phyloP scores from a whole-genome alignment of 2,329 filamentous ascomycete species.

The Thielaviopsis musarum region DNA sequence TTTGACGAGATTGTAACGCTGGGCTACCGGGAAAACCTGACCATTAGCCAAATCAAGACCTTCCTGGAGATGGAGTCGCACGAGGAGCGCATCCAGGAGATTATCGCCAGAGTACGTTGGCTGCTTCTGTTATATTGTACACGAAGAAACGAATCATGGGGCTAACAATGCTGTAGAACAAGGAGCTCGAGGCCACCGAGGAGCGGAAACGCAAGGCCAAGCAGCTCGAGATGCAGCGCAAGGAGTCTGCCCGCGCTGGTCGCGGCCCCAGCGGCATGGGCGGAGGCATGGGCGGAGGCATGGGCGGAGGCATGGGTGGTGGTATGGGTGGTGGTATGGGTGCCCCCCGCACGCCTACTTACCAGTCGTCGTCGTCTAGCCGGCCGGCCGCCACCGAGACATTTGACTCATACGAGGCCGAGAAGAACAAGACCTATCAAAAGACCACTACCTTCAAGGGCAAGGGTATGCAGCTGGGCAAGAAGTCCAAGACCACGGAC shows the following conservation, averaged over 20 bases:
- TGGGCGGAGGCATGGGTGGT: slow-evolving; percentile 3
- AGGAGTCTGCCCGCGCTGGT: slow-evolving; percentile 71
- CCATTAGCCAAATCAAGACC: slow-evolving; percentile 93
- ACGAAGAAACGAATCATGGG: slow-evolving; percentile 3
- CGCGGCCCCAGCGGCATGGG: slow-evolving; percentile 29
- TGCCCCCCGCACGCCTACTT: slow-evolving; percentile 59
- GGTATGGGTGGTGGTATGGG: slow-evolving; percentile 4
- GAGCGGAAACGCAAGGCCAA: slow-evolving; percentile 98
- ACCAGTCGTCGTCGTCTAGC: slow-evolving; percentile 39
- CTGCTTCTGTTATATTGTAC: slow-evolving; percentile 10
- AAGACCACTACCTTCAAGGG: slow-evolving; percentile 65
- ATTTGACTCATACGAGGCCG: slow-evolving; percentile 88
- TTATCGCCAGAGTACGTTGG: slow-evolving; percentile 63
- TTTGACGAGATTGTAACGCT: slow-evolving; percentile 95
- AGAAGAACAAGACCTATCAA: slow-evolving; percentile 82
- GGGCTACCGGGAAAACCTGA: slow-evolving; percentile 91
- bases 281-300: slow-evolving; percentile 12
- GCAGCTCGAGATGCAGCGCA: slow-evolving; percentile 96
- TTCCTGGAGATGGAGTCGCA: slow-evolving; percentile 99
- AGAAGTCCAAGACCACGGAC: slow-evolving; percentile 94
- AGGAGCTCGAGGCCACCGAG: slow-evolving; percentile 93
- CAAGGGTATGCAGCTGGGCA: slow-evolving; percentile 98
- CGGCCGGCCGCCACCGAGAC: slow-evolving; percentile 54
- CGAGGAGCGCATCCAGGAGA: slow-evolving; percentile 97
- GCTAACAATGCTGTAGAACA: slow-evolving; percentile 48